Evolutionary conservation across 805 yeast genomes (phyloP).

Genomic region (Priceomyces carsonii): DNA sequence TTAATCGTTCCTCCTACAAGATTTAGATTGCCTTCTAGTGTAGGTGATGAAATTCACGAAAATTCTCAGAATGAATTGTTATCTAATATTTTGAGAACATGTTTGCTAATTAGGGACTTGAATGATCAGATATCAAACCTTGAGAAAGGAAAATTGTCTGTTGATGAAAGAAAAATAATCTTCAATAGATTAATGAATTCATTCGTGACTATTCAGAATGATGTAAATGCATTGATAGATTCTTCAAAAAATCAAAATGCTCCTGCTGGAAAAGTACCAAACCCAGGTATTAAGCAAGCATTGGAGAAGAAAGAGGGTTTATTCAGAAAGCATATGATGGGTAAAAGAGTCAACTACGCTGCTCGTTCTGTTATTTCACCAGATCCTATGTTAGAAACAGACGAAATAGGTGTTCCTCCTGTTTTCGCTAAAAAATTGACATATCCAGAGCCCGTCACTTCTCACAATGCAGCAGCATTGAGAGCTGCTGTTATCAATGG

Average conservation of each 20-base stretch:
- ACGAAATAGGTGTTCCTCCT: conserved; percentile 98
- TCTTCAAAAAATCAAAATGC: conserved; percentile 83
- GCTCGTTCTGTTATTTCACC: conserved; percentile 99
- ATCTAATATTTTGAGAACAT: conserved; percentile 75
- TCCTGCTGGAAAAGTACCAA: conserved; percentile 66
- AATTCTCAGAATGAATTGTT: conserved; percentile 89
- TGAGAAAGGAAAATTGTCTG: conserved; percentile 37
- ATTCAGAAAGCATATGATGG: conserved; percentile 99
- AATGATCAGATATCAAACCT: conserved; percentile 77
- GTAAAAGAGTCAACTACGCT: conserved; percentile 98
- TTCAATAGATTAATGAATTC: conserved; percentile 94
- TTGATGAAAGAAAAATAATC: conserved; percentile 71
- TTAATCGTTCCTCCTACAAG: conserved; percentile 95
- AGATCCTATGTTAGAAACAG: conserved; percentile 96
- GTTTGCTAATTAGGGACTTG: conserved; percentile 81
- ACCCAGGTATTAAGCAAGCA: conserved; percentile 97
- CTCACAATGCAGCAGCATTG: conserved; percentile 84
- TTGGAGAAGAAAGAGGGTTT: conserved; percentile 98
- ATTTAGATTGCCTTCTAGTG: conserved; percentile 93
- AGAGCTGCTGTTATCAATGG: conserved; percentile 97
- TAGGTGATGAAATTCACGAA: conserved; percentile 96
- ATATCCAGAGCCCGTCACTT: conserved; percentile 97
- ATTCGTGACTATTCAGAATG: conserved; percentile 92
- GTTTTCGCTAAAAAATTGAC: conserved; percentile 95
- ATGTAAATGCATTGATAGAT: conserved; percentile 91